A percentile compares a stretch with the other conserved stretches of the same genome.
Conservation (phyloP, 495 filamentous ascomycete species). For the Penicillium silybi region DNA sequence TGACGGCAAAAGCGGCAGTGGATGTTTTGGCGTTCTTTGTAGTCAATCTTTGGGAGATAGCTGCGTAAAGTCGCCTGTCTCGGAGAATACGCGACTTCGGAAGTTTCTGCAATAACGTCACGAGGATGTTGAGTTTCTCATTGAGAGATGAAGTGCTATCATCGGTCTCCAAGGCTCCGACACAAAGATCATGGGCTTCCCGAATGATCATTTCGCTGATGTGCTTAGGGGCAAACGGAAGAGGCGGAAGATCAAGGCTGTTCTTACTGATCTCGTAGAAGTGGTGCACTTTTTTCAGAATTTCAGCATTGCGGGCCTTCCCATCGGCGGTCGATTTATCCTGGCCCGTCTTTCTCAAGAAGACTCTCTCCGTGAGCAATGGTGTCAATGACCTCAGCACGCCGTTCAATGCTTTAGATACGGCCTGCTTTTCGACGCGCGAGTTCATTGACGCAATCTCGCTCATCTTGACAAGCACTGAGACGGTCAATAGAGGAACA, state of each 20-base stretch:
- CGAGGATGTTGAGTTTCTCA: conserved; percentile 45
- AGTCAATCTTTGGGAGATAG: conserved; percentile 43
- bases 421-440: conserved; percentile 16
- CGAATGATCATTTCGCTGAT: conserved; percentile 59
- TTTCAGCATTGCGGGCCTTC: conserved; percentile 34
- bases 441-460: conserved; percentile 20
- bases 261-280: conserved; percentile 57
- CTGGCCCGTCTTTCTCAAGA: conserved; percentile 42
- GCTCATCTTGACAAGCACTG: conserved; percentile 56
- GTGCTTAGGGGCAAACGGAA: conserved; percentile 55
- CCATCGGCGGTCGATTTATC: conserved; percentile 19
- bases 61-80: conserved; percentile 49
- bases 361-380: conserved; percentile 67
- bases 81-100: conserved; percentile 50
- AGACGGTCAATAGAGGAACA: conserved; percentile 69
- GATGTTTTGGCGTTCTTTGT: conserved; percentile 19
- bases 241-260: conserved; percentile 40
- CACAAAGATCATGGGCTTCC: conserved; percentile 54
- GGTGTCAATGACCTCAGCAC: conserved; percentile 41
- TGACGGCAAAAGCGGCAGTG: conserved; percentile 34
- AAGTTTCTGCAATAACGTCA: conserved; percentile 57
- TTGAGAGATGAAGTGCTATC: conserved; percentile 29
- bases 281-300: conserved; percentile 55
- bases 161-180: conserved; percentile 28
- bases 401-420: conserved; percentile 27